Evolutionary conservation across 768 basidiomycete genomes (phyloP).

Genomic region (Suillus occidentalis): DNA sequence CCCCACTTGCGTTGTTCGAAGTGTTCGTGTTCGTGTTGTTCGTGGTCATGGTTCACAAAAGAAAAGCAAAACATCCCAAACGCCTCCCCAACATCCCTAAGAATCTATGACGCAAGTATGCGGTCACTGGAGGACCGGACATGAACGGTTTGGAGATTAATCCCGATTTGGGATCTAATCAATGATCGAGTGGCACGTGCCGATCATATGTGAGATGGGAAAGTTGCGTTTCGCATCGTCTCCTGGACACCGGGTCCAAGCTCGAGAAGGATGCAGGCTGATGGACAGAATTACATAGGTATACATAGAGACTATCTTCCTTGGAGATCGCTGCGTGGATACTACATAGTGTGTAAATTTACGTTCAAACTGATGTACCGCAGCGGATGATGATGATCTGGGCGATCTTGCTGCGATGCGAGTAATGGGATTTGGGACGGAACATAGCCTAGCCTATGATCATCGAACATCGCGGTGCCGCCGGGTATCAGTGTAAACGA

Average conservation of each 20-base stretch:
- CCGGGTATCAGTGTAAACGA: background rate
- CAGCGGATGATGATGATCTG: background rate
- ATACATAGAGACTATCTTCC: background rate
- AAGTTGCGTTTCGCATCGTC: background rate
- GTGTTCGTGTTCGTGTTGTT: background rate
- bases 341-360: background rate
- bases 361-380: background rate
- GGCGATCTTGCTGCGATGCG: background rate
- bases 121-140: slow-evolving; percentile 7
- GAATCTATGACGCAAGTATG: slow-evolving; percentile 11
- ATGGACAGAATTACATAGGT: background rate
- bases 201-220: background rate
- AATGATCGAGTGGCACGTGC: slow-evolving; percentile 1
- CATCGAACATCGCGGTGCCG: background rate
- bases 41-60: slow-evolving; percentile 1
- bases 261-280: background rate
- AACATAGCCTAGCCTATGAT: background rate
- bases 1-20: background rate
- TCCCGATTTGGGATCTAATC: background rate
- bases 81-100: background rate
- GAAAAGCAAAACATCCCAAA: background rate
- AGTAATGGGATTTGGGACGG: background rate
- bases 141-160: background rate
- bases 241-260: background rate
- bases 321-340: background rate